Conservation (phyloP, 2,329 filamentous ascomycete genomes). For the Fusarium verticillioides region DNA sequence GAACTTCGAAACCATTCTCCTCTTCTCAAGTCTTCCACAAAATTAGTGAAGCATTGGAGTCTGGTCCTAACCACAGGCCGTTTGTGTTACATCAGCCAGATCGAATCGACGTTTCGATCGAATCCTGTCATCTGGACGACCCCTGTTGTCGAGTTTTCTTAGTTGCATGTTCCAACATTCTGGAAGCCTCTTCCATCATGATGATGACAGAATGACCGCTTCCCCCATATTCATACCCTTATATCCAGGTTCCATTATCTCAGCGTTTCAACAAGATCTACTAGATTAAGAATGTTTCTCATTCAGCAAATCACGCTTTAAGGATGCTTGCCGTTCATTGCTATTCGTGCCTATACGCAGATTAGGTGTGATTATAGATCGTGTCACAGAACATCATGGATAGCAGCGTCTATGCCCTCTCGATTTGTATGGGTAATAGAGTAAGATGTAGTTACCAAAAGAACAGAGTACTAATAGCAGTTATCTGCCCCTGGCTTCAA, state of each 20-base stretch:
- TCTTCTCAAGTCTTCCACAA: background rate
- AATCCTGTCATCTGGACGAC: background rate
- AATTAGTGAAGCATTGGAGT: background rate
- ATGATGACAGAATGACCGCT: constrained; percentile 6
- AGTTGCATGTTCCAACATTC: background rate
- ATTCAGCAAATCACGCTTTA: background rate
- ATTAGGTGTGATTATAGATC: background rate
- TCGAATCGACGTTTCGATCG: background rate
- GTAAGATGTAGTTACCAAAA: background rate
- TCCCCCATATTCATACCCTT: background rate
- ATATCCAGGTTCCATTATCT: background rate
- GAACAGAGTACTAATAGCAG: background rate
- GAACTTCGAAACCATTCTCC: background rate
- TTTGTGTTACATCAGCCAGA: background rate
- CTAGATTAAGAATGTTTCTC: background rate
- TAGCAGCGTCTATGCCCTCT: background rate
- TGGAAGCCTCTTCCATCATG: background rate
- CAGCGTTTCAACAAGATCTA: background rate
- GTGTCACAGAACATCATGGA: background rate
- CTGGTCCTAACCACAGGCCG: background rate
- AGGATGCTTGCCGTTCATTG: background rate
- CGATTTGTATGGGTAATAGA: background rate
- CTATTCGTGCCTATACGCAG: background rate
- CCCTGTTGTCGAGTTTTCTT: background rate
- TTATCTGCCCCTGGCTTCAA: background rate